Evolutionary conservation across 2,329 filamentous ascomycete species (phyloP).

Genomic region (Lasiodiplodia hormozganensis): DNA sequence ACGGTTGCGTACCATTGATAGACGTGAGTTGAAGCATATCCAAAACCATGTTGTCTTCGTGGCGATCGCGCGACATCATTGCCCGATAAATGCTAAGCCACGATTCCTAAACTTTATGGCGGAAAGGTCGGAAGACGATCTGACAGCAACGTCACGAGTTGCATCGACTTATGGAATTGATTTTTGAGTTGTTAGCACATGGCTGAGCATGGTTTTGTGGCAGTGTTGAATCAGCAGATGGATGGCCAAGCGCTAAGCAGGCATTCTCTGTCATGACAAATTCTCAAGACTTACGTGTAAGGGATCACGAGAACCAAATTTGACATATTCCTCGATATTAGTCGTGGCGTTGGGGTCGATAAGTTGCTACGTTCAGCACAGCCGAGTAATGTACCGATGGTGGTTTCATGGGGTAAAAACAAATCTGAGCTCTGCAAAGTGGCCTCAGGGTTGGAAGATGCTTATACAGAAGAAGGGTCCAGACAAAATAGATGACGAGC

Average conservation of each 20-base stretch:
- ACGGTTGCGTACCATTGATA: neutral
- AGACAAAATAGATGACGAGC: neutral
- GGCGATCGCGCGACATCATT: too few relatives aligned
- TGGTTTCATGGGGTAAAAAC: neutral
- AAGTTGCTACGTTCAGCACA: neutral
- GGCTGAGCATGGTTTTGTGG: too few relatives aligned
- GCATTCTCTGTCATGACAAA: too few relatives aligned
- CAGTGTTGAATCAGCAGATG: too few relatives aligned
- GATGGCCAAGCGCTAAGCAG: too few relatives aligned
- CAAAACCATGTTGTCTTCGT: neutral
- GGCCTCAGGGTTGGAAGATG: neutral
- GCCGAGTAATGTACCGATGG: neutral
- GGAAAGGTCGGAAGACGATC: neutral
- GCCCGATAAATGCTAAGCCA: too few relatives aligned
- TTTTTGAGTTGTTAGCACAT: neutral
- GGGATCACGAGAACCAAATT: neutral
- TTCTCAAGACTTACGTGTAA: neutral
- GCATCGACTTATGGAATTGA: neutral
- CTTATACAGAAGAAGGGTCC: constrained; percentile 6
- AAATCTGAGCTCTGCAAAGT: neutral
- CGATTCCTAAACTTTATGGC: too few relatives aligned
- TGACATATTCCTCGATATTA: neutral
- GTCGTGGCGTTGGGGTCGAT: neutral
- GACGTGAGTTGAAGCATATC: neutral
- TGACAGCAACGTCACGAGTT: neutral